A percentile compares a stretch with the other conserved stretches of the same genome.
Conservation (phyloP, 75 land plant species). For the Cunninghamia lanceolata region DNA sequence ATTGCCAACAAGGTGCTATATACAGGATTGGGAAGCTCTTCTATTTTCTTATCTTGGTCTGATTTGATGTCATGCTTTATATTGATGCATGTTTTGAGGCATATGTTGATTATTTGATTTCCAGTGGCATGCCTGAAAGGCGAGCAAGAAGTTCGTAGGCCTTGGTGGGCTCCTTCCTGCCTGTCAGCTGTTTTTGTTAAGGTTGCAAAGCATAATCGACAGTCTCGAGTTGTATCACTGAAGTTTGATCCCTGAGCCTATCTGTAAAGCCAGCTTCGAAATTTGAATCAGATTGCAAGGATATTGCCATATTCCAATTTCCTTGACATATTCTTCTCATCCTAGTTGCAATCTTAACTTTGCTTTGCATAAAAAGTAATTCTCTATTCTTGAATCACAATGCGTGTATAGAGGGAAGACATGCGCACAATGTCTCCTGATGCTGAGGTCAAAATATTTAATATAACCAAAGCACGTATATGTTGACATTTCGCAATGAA, state of each 20-base stretch:
- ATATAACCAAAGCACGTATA: background rate
- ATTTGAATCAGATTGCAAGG: background rate
- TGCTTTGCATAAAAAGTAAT: slow-evolving; percentile 9
- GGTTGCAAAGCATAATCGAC: slow-evolving; percentile 78
- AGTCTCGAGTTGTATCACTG: slow-evolving; percentile 83
- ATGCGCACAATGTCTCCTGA: slow-evolving; percentile 1
- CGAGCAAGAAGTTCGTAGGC: slow-evolving; percentile 76
- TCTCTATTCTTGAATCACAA: slow-evolving; percentile 9
- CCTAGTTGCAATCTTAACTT: slow-evolving; percentile 11
- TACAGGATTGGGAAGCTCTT: background rate
- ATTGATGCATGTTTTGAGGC: background rate
- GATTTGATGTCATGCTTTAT: background rate
- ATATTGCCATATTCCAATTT: background rate
- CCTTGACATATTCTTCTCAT: slow-evolving; percentile 8
- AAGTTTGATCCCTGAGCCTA: slow-evolving; percentile 68
- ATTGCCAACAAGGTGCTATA: background rate
- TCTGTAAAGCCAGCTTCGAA: background rate
- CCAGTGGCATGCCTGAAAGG: slow-evolving; percentile 89
- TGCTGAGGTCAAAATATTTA: slow-evolving; percentile 6
- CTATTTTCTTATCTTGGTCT: background rate
- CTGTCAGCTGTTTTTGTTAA: slow-evolving; percentile 64
- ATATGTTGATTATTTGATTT: slow-evolving; percentile 2
- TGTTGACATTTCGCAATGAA: slow-evolving; percentile 11
- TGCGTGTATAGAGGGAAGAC: slow-evolving; percentile 6
- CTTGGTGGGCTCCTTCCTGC: slow-evolving; percentile 95